A percentile compares a stretch with the other conserved stretches of the same genome.
phyloP scores from a whole-genome alignment of 495 filamentous ascomycete species.

The Diplogelasinospora grovesii region DNA sequence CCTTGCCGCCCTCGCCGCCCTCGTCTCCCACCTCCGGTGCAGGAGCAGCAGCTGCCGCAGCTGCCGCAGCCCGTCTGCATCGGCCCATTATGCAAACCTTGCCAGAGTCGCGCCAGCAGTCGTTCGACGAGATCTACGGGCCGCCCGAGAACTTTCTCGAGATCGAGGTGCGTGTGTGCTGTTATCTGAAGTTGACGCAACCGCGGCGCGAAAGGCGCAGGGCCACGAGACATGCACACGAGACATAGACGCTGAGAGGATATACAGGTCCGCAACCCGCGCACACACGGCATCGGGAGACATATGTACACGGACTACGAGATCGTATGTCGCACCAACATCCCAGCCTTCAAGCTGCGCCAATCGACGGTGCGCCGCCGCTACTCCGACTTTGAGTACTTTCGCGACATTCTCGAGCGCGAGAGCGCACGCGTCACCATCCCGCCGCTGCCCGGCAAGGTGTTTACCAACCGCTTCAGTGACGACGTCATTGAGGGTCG shows the following conservation, averaged over 20 bases:
- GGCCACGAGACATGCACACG: too few relatives aligned
- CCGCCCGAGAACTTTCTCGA: constrained; percentile 98
- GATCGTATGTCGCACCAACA: constrained; percentile 94
- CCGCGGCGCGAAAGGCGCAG: too few relatives aligned
- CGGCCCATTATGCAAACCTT: constrained; percentile 68
- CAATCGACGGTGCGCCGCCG: constrained; percentile 80
- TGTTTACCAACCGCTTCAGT: constrained; percentile 96
- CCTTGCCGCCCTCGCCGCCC: constrained; percentile 20
- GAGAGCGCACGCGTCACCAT: constrained; percentile 92
- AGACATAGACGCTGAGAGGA: too few relatives aligned
- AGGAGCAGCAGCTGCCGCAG: constrained; percentile 16
- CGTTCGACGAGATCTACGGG: constrained; percentile 98
- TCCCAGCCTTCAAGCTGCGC: constrained; percentile 91
- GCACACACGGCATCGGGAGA: constrained; percentile 88
- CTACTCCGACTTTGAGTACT: constrained; percentile 97
- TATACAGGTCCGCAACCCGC: constrained; percentile 79
- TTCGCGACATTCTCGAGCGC: constrained; percentile 95
- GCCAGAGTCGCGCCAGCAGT: constrained; percentile 81
- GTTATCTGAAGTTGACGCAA: too few relatives aligned
- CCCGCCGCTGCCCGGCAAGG: constrained; percentile 91
- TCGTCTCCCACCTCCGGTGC: constrained; percentile 26
- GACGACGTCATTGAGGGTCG: constrained; percentile 98
- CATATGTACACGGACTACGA: constrained; percentile 99
- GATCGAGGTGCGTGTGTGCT: constrained; percentile 75
- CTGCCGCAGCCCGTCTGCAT: constrained; percentile 39